Percentiles rank a stretch among this genome's conserved stretches.
Conservation (phyloP, 371 early-diverging fungal species). For the Mortierella sp. region DNA sequence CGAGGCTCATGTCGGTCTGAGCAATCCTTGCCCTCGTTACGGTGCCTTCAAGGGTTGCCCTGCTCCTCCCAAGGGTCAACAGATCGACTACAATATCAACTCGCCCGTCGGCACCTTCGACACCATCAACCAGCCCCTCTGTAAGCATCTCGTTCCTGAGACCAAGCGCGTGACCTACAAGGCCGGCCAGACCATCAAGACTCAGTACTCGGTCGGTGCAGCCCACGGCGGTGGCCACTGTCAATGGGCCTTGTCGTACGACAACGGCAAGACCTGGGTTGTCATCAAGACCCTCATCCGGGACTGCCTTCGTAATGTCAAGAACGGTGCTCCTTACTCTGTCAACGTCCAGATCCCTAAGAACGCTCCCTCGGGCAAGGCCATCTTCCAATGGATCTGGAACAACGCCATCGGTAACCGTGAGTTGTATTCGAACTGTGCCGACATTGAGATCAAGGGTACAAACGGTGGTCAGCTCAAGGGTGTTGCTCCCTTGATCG, state of each 20-base stretch:
- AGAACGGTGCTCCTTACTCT: constrained; percentile 15
- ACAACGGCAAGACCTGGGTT: constrained; percentile 68
- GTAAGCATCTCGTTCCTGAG: constrained; percentile 30
- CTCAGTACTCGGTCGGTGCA: constrained; percentile 39
- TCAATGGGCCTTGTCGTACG: constrained; percentile 74
- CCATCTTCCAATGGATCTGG: constrained; percentile 75
- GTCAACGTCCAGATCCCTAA: constrained; percentile 64
- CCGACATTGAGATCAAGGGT: constrained; percentile 69
- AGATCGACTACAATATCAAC: constrained; percentile 21
- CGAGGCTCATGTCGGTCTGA: constrained; percentile 38
- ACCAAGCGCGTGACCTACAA: constrained; percentile 27
- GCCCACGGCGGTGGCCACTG: constrained; percentile 73
- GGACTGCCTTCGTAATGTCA: constrained; percentile 17
- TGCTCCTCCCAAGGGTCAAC: constrained; percentile 15
- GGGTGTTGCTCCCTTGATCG: constrained; percentile 23
- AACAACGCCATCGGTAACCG: constrained; percentile 75
- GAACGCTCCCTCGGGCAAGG: constrained; percentile 58
- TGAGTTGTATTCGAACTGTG: constrained; percentile 81
- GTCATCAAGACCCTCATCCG: constrained; percentile 56
- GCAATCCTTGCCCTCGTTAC: constrained; percentile 37
- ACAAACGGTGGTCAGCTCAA: constrained; percentile 31
- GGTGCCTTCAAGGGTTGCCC: constrained; percentile 27
- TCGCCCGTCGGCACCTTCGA: constrained; percentile 25
- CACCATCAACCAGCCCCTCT: constrained; percentile 23
- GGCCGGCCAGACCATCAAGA: constrained; percentile 48